Evolutionary conservation across 305 asterid species (phyloP).

Genomic region (Stenogyne calaminthoides): DNA sequence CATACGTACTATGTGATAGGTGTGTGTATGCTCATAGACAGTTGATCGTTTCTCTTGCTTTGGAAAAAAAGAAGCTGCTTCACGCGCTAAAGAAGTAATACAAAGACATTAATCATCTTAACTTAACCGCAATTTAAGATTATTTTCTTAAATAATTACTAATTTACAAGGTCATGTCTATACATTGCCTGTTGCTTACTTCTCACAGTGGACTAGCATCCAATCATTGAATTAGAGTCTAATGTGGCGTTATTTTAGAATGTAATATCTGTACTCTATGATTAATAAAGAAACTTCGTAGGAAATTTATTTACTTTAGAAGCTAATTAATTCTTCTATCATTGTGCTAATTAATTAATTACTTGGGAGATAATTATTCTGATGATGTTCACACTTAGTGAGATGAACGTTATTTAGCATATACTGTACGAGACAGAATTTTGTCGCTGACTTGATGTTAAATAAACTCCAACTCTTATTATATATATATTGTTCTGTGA

Average conservation of each 20-base stretch:
- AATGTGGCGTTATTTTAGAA: not conserved
- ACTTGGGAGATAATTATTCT: not conserved
- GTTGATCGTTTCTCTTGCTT: not conserved
- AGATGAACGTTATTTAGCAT: not conserved
- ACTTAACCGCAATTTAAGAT: slow-evolving; percentile 26
- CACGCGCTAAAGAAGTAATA: not conserved
- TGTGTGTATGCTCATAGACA: not conserved
- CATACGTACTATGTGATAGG: slow-evolving; percentile 9
- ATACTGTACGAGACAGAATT: not conserved
- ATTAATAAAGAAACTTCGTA: too few relatives aligned
- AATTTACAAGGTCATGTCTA: slow-evolving; percentile 4
- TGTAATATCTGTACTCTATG: not conserved
- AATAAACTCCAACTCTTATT: not conserved
- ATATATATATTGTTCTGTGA: not conserved
- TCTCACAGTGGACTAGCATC: slow-evolving; percentile 25
- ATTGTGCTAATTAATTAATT: not conserved
- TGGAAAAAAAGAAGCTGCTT: slow-evolving; percentile 4
- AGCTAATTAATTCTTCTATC: not conserved
- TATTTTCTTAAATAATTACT: not conserved
- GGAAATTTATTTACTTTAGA: not conserved
- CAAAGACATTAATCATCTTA: not conserved
- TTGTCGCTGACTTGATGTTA: not conserved
- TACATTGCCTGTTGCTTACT: slow-evolving; percentile 24
- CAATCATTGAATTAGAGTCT: slow-evolving; percentile 29
- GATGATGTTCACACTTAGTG: not conserved